Percentiles rank a stretch among this genome's conserved stretches.
These are phyloP conservation scores for Zelopaecilomyces penicillatus DNA, from an alignment of 2,329 filamentous ascomycete genomes.

Conservation along the genomic window DNA sequence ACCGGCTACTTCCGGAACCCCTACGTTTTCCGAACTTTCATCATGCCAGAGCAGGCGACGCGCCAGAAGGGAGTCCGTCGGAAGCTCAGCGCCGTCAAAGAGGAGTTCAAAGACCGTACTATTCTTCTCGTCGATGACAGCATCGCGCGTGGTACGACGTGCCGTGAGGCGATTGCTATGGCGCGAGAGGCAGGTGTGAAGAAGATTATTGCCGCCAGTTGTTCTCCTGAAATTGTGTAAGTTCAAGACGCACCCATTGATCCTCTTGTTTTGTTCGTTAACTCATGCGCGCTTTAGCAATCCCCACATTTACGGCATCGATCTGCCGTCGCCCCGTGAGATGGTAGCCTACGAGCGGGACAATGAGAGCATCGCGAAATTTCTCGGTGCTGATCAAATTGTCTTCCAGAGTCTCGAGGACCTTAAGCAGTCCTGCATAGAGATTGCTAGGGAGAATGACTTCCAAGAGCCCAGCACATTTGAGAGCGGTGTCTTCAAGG, in stretches of 20 bases:
- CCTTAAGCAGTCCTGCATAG: conserved; percentile 69
- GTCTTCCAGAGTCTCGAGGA: conserved; percentile 57
- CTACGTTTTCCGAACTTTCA: conserved; percentile 83
- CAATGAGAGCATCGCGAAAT: neutral
- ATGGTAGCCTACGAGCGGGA: neutral
- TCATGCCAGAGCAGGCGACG: conserved; percentile 62
- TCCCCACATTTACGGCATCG: neutral
- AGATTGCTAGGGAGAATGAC: conserved; percentile 53
- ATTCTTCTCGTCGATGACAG: conserved; percentile 84
- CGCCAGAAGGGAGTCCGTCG: conserved; percentile 80
- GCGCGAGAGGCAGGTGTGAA: conserved; percentile 76
- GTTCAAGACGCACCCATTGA: conserved; percentile 64
- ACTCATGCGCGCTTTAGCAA: neutral
- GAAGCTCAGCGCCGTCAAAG: conserved; percentile 79
- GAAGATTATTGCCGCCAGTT: conserved; percentile 76
- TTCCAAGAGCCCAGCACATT: conserved; percentile 50
- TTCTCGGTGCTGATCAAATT: conserved; percentile 36
- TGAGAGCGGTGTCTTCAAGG: conserved; percentile 87
- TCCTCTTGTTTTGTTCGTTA: neutral
- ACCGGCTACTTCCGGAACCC: conserved; percentile 85
- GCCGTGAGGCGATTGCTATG: conserved; percentile 45
- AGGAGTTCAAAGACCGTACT: conserved; percentile 73
- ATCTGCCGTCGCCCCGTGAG: neutral
- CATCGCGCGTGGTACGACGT: conserved; percentile 59
- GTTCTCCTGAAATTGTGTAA: conserved; percentile 73